Conservation (phyloP, 768 basidiomycete species). For the Chiua virens region DNA sequence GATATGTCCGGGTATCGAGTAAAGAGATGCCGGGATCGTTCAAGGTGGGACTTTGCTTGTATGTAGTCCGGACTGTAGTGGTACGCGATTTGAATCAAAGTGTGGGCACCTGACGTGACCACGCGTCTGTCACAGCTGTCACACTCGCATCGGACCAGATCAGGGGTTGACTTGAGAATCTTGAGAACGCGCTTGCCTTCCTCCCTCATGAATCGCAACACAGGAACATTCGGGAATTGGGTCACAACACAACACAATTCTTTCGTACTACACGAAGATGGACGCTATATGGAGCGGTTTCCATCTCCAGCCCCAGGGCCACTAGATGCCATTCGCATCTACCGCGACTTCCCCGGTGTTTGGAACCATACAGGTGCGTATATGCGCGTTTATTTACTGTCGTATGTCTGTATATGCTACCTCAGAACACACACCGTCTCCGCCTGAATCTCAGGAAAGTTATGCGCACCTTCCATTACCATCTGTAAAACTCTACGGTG, state of each 20-base stretch:
- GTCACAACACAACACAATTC: not conserved
- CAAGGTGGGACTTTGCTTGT: not conserved
- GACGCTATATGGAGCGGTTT: not conserved
- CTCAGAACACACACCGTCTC: constrained; percentile 38
- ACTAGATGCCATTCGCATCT: constrained; percentile 1
- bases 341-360: constrained; percentile 5
- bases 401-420: constrained; percentile 18
- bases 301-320: constrained; percentile 11
- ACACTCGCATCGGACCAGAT: constrained; percentile 2
- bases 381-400: constrained; percentile 22
- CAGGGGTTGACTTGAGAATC: no score
- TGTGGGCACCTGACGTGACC: constrained; percentile 20
- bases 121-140: constrained; percentile 25
- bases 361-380: constrained; percentile 18
- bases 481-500: not conserved
- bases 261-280: not conserved
- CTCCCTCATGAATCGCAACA: constrained; percentile 16
- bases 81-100: constrained; percentile 7
- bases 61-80: not conserved
- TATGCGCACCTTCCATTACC: constrained; percentile 4
- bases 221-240: not conserved
- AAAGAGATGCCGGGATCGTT: not conserved
- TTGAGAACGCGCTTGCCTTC: constrained; percentile 10
- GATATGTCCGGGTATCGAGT: constrained; percentile 12
- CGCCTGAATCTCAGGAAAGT: constrained; percentile 25